Conservation (phyloP, 2,329 filamentous ascomycete species). For the Fusarium compactum region DNA sequence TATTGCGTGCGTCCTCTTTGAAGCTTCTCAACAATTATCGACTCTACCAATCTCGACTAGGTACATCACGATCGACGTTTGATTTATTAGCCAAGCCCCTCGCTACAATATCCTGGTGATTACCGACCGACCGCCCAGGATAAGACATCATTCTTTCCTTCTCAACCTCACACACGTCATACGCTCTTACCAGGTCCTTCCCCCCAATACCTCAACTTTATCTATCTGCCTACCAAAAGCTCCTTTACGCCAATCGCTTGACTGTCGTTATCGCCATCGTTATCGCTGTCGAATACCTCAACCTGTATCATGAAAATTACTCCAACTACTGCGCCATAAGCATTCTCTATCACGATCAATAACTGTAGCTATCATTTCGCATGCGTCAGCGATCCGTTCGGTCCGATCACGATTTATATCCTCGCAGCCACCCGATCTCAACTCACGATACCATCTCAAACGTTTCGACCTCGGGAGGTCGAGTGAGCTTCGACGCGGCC, state of each 20-base stretch:
- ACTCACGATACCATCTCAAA: slow-evolving; percentile 24
- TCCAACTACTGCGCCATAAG: slow-evolving; percentile 30
- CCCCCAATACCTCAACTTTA: background rate
- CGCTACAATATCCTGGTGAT: slow-evolving; percentile 21
- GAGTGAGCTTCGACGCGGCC: slow-evolving; percentile 47
- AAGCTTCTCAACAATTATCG: slow-evolving; percentile 43
- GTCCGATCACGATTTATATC: slow-evolving; percentile 25
- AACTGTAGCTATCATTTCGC: slow-evolving; percentile 31
- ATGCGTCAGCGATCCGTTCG: slow-evolving; percentile 42
- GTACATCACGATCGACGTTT: slow-evolving; percentile 45
- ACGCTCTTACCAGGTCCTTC: slow-evolving; percentile 1
- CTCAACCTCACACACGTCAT: slow-evolving; percentile 26
- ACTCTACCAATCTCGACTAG: slow-evolving; percentile 31
- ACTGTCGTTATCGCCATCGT: slow-evolving; percentile 40
- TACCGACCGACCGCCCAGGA: slow-evolving; percentile 8
- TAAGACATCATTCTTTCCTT: slow-evolving; percentile 7
- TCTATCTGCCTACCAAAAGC: slow-evolving; percentile 2
- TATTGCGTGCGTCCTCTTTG: slow-evolving; percentile 31
- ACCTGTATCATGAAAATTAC: slow-evolving; percentile 38
- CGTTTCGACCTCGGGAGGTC: slow-evolving; percentile 45
- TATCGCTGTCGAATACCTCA: slow-evolving; percentile 43
- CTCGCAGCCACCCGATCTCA: slow-evolving; percentile 20
- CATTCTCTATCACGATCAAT: slow-evolving; percentile 15
- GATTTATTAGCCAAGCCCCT: slow-evolving; percentile 37
- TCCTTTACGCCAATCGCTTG: slow-evolving; percentile 26